Conservation (phyloP, 208 protist species). For the Eutreptiella sp. region DNA sequence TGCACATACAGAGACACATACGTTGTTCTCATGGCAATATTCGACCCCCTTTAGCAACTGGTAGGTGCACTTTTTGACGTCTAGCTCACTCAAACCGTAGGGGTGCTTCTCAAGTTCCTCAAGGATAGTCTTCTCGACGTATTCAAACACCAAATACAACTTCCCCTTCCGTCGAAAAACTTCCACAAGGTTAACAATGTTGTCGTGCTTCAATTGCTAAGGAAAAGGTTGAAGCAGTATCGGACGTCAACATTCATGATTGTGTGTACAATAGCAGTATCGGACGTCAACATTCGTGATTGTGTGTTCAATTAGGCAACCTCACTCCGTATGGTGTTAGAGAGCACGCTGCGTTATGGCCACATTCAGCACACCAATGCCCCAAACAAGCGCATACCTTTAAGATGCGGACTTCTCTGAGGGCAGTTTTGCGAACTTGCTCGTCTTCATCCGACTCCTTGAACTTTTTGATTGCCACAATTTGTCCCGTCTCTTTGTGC, state of each 20-base stretch:
- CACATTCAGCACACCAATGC: neutral
- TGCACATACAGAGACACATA: no score
- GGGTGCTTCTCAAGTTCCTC: conserved; percentile 72
- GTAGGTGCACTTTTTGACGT: conserved; percentile 74
- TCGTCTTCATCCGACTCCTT: conserved; percentile 87
- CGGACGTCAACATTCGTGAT: no score
- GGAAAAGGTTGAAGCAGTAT: conserved; percentile 33
- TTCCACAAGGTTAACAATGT: conserved; percentile 84
- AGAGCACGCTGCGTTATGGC: neutral
- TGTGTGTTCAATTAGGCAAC: no score
- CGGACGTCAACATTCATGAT: no score
- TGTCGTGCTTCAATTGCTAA: conserved; percentile 78
- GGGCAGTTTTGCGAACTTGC: conserved; percentile 80
- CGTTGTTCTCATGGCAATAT: conserved; percentile 81
- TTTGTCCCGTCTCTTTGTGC: conserved; percentile 76
- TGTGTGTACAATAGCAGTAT: no score
- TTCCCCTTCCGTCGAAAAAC: conserved; percentile 83
- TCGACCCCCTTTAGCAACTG: conserved; percentile 85
- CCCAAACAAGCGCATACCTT: conserved; percentile 60
- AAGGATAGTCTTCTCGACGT: conserved; percentile 81
- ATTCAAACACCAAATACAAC: conserved; percentile 90
- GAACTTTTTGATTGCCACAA: conserved; percentile 94
- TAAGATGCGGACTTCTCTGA: conserved; percentile 83
- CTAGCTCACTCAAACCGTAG: conserved; percentile 51
- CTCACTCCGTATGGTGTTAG: no score